A percentile compares a stretch with the other conserved stretches of the same genome.
Conservation (phyloP, 331 rosid species). For the Prunus yedoensis region DNA sequence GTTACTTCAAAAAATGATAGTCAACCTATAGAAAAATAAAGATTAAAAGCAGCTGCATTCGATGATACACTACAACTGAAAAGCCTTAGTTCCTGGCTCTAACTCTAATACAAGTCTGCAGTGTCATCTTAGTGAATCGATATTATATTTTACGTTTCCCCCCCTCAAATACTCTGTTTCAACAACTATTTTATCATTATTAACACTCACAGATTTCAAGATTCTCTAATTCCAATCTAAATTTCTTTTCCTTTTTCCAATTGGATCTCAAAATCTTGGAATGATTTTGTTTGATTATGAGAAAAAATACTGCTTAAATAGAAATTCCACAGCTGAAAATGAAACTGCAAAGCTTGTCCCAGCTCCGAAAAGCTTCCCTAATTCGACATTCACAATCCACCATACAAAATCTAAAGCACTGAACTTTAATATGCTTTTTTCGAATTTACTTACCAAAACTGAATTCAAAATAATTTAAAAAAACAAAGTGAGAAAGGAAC, state of each 20-base stretch:
- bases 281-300: neutral
- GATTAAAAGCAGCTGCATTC: neutral
- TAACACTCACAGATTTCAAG: neutral
- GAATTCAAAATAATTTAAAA: neutral
- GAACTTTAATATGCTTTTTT: neutral
- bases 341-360: neutral
- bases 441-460: neutral
- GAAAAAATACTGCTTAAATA: neutral
- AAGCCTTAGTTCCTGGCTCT: neutral
- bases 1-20: neutral
- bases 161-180: neutral
- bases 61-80: neutral
- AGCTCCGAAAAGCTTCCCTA: neutral
- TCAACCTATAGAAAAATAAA: neutral
- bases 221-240: neutral
- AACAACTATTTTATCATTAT: neutral
- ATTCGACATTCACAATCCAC: neutral
- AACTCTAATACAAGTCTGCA: neutral
- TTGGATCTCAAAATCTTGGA: neutral
- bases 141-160: neutral
- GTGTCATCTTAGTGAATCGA: neutral
- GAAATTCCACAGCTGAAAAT: neutral
- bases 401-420: neutral
- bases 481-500: neutral
- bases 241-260: neutral